These are phyloP conservation scores for Crithidia expoeki DNA, from an alignment of 208 protist genomes.

Conservation along the genomic window DNA sequence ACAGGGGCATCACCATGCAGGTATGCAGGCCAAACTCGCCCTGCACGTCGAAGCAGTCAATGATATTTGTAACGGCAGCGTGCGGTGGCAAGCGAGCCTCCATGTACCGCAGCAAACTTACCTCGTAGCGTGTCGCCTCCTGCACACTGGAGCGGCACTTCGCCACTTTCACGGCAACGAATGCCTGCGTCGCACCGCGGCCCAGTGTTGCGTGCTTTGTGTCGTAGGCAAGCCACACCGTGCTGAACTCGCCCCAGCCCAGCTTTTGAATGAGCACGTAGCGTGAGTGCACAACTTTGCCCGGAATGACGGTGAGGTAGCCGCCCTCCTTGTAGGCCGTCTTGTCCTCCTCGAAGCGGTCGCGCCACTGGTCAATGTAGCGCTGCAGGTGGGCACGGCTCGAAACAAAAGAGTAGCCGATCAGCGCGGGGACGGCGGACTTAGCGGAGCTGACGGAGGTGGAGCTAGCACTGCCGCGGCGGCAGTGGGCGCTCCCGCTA, in stretches of 20 bases:
- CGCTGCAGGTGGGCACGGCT: conserved; percentile 39
- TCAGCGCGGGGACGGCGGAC: not conserved
- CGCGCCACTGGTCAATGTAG: conserved; percentile 62
- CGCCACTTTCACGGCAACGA: conserved; percentile 87
- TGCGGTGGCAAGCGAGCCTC: conserved; percentile 31
- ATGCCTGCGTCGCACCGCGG: conserved; percentile 51
- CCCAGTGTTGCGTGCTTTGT: conserved; percentile 39
- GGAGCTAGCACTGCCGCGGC: conserved; percentile 10
- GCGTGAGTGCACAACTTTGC: conserved; percentile 67
- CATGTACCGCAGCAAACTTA: conserved; percentile 72
- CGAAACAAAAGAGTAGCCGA: conserved; percentile 18
- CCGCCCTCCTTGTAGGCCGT: conserved; percentile 72
- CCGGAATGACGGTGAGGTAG: conserved; percentile 71
- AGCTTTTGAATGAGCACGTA: conserved; percentile 87
- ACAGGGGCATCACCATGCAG: conserved; percentile 85
- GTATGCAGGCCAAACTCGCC: conserved; percentile 67
- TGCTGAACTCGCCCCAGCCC: conserved; percentile 90
- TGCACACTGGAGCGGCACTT: conserved; percentile 66
- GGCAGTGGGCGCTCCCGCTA: conserved; percentile 2
- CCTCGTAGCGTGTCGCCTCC: conserved; percentile 77
- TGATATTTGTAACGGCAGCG: conserved; percentile 60
- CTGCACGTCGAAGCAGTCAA: conserved; percentile 81
- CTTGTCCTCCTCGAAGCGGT: conserved; percentile 64
- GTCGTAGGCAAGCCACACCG: conserved; percentile 89
- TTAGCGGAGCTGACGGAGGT: conserved; percentile 16